Evolutionary conservation across 768 basidiomycete genomes (phyloP).

Genomic region (Suillus hirtellus): DNA sequence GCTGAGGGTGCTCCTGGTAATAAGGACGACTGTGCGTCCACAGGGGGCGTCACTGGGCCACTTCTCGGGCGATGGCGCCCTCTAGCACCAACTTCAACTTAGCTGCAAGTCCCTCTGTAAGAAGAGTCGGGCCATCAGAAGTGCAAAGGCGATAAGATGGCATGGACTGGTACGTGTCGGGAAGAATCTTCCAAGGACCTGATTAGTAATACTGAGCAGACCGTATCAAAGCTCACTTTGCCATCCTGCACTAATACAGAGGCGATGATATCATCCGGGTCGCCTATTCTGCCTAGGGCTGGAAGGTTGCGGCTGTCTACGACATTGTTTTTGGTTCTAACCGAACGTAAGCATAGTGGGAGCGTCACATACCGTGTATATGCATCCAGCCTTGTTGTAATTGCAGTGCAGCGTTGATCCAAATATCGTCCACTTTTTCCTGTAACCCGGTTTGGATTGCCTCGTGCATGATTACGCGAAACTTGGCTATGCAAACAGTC

Average conservation of each 20-base stretch:
- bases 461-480: constrained; percentile 60
- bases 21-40: no score
- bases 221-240: constrained; percentile 42
- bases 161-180: constrained; percentile 82
- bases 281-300: constrained; percentile 71
- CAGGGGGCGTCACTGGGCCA: background rate
- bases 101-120: constrained; percentile 65
- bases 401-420: constrained; percentile 64
- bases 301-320: constrained; percentile 76
- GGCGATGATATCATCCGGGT: constrained; percentile 82
- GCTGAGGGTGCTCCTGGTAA: background rate
- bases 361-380: constrained; percentile 51
- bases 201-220: constrained; percentile 2
- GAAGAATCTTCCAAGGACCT: constrained; percentile 47
- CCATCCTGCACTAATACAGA: constrained; percentile 72
- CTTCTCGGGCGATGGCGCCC: constrained; percentile 34
- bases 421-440: constrained; percentile 64
- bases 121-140: constrained; percentile 63
- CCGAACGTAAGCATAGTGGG: background rate
- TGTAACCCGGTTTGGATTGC: constrained; percentile 54
- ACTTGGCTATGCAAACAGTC: constrained; percentile 39
- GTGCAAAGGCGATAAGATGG: constrained; percentile 83
- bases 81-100: constrained; percentile 46
- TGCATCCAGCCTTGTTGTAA: constrained; percentile 85
- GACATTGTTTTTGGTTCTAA: background rate